These are phyloP conservation scores for Verticillium longisporum DNA, from an alignment of 2,329 filamentous ascomycete genomes.

Conservation along the genomic window DNA sequence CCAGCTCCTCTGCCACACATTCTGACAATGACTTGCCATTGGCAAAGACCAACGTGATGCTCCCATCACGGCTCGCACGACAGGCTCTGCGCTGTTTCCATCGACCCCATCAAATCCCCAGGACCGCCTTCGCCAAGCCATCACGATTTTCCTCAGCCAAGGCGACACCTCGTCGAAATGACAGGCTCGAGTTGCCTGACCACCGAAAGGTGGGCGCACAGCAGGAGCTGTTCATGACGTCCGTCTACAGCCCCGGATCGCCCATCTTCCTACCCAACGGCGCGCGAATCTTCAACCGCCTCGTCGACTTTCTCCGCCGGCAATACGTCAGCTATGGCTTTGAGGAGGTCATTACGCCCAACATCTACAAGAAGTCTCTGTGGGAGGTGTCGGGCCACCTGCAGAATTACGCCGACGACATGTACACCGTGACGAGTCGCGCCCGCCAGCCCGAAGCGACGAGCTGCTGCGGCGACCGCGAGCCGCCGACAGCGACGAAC, in stretches of 20 bases:
- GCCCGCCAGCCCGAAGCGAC: conserved; percentile 16
- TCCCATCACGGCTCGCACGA: conserved; percentile 14
- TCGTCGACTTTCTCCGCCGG: conserved; percentile 72
- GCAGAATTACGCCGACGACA: conserved; percentile 86
- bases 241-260: conserved; percentile 75
- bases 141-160: conserved; percentile 8
- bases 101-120: not conserved
- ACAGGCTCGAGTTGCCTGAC: conserved; percentile 32
- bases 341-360: conserved; percentile 82
- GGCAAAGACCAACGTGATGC: conserved; percentile 15
- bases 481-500: conserved; percentile 11
- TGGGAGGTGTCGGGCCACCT: conserved; percentile 84
- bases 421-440: conserved; percentile 71
- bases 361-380: conserved; percentile 81
- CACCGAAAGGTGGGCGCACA: conserved; percentile 54
- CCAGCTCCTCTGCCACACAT: not conserved
- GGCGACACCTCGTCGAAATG: not conserved
- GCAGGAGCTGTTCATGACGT: conserved; percentile 74
- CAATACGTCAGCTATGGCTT: conserved; percentile 84
- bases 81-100: conserved; percentile 8
- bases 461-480: conserved; percentile 24
- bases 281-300: conserved; percentile 74
- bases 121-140: not conserved
- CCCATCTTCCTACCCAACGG: conserved; percentile 81
- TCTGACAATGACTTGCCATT: not conserved